Evolutionary conservation across 2,329 filamentous ascomycete species (phyloP).

Genomic region (Arthroderma sp.): DNA sequence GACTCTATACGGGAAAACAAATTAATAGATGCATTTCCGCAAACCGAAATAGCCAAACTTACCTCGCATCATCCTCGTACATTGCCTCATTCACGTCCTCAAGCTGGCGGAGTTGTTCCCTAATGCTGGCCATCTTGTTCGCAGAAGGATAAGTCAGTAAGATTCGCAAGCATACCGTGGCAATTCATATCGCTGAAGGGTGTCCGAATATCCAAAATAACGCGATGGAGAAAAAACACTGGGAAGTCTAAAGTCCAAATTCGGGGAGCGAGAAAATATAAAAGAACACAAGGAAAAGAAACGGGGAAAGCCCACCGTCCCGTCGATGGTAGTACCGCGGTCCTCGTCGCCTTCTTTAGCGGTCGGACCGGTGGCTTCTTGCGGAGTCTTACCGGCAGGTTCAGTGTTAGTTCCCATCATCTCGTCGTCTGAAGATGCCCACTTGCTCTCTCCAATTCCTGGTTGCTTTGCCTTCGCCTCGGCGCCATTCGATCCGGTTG

Average conservation of each 20-base stretch:
- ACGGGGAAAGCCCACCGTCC: constrained; percentile 35
- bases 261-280: constrained; percentile 1
- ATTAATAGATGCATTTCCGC: not conserved
- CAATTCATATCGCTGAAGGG: not conserved
- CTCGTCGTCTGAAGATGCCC: constrained; percentile 20
- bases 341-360: constrained; percentile 32
- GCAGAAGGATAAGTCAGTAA: constrained; percentile 4
- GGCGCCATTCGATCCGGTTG: constrained; percentile 10
- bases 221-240: constrained; percentile 5
- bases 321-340: constrained; percentile 35
- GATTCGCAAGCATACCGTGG: constrained; percentile 16
- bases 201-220: constrained; percentile 5
- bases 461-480: constrained; percentile 11
- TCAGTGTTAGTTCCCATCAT: constrained; percentile 14
- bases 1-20: constrained; percentile 17
- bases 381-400: constrained; percentile 10
- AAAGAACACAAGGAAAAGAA: constrained; percentile 15
- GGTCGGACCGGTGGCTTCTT: constrained; percentile 23
- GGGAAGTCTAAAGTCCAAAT: constrained; percentile 12
- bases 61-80: constrained; percentile 32
- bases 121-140: constrained; percentile 34
- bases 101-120: constrained; percentile 35
- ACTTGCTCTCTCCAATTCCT: constrained; percentile 28
- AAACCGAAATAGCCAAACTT: constrained; percentile 7
- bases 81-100: constrained; percentile 32